These are phyloP conservation scores for Amylocarpus encephaloides DNA, from an alignment of 2,329 filamentous ascomycete genomes.

Conservation along the genomic window DNA sequence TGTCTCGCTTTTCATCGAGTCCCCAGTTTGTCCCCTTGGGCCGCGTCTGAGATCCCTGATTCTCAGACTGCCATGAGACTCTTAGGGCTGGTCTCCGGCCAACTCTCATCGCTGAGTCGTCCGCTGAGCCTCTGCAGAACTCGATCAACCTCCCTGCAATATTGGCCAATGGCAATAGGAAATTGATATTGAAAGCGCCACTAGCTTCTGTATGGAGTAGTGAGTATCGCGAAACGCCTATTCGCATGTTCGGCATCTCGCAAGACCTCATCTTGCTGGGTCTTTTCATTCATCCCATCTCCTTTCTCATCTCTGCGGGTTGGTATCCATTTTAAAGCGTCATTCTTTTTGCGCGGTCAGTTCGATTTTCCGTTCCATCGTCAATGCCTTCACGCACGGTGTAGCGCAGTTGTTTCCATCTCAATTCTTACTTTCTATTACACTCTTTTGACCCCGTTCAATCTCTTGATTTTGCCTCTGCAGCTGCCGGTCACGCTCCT, in stretches of 20 bases:
- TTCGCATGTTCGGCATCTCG: conserved; percentile 7
- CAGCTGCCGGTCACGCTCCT: conserved; percentile 28
- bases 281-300: conserved; percentile 4
- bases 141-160: no score
- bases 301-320: neutral
- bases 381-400: conserved; percentile 19
- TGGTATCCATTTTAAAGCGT: conserved; percentile 2
- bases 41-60: conserved; percentile 17
- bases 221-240: conserved; percentile 18
- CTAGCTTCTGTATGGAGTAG: conserved; percentile 1
- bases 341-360: conserved; percentile 15
- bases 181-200: neutral
- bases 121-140: neutral
- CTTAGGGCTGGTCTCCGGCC: conserved; percentile 12
- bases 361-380: conserved; percentile 22
- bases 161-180: no score
- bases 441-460: conserved; percentile 14
- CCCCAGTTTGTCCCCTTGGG: conserved; percentile 3
- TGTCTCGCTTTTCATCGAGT: conserved; percentile 9
- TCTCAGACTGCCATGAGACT: conserved; percentile 27
- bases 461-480: conserved; percentile 19
- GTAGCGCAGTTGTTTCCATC: conserved; percentile 23
- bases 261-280: conserved; percentile 9
- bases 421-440: conserved; percentile 10
- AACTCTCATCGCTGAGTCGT: conserved; percentile 8